phyloP scores from a whole-genome alignment of 2,329 filamentous ascomycete species.

The Lasiodiplodia theobromae region DNA sequence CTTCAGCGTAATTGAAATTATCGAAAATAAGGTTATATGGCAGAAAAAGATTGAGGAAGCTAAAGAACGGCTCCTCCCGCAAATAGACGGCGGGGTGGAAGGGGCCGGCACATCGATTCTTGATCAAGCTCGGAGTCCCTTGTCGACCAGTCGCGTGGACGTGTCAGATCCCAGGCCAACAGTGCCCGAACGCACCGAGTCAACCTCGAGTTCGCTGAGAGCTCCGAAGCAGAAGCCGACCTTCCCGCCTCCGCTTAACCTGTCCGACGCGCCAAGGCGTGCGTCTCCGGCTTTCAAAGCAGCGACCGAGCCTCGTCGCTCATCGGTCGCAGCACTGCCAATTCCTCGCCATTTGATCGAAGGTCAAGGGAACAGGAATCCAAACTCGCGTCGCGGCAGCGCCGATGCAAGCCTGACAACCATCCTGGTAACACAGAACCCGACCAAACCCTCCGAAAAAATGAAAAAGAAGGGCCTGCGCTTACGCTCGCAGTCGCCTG shows the following conservation, averaged over 20 bases:
- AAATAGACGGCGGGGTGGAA: slow-evolving; percentile 32
- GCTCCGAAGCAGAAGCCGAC: slow-evolving; percentile 3
- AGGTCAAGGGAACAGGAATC: slow-evolving; percentile 41
- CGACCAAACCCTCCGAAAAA: slow-evolving; percentile 40
- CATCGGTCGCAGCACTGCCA: slow-evolving; percentile 39
- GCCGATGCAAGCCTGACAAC: slow-evolving; percentile 49
- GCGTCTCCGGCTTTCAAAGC: slow-evolving; percentile 38
- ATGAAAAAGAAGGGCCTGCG: slow-evolving; percentile 31
- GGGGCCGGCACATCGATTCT: slow-evolving; percentile 31
- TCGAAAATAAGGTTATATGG: slow-evolving; percentile 78
- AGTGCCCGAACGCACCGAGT: slow-evolving; percentile 7
- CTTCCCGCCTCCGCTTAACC: slow-evolving; percentile 27
- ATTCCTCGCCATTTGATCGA: slow-evolving; percentile 35
- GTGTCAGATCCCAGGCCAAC: slow-evolving; percentile 14
- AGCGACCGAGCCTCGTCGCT: slow-evolving; percentile 39
- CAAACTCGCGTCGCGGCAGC: slow-evolving; percentile 45
- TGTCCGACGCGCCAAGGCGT: slow-evolving; percentile 37
- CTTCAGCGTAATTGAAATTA: slow-evolving; percentile 84
- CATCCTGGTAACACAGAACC: slow-evolving; percentile 46
- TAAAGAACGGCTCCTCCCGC: slow-evolving; percentile 49
- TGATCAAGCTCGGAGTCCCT: slow-evolving; percentile 45
- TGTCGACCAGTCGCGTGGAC: slow-evolving; percentile 38
- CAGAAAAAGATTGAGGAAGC: slow-evolving; percentile 71
- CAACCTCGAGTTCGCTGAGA: slow-evolving; percentile 22
- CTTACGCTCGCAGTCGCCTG: slow-evolving; percentile 30